Base-by-base conservation (phyloP, 2,329 filamentous ascomycete genomes). In the Cercospora zeina region DNA sequence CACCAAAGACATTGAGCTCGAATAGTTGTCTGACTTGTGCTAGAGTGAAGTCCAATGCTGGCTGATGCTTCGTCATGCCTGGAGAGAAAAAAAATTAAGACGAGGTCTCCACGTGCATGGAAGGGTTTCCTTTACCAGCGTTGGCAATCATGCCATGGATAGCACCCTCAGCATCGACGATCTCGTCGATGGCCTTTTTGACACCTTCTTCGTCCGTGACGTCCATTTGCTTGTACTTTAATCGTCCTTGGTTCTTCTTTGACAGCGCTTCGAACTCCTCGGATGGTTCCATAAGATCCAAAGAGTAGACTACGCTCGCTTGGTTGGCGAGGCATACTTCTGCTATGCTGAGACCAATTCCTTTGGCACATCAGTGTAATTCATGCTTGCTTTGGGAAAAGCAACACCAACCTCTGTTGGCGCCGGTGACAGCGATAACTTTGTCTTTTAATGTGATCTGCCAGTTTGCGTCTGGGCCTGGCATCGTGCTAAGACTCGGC, bases 381-480 rank as follows among this genome's bases (percentile, higher is more conserved):
- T 16, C 9, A 51, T 24, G 19, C 13, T 21, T 50, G 11, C 14
- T 50, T 16, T 24, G 19, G 36, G n/a, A 9, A 19, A 14, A 39
- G 24, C 5, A 45, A 16, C 11, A 37, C 47, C 9, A 11, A 62
- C 60, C 60, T 47, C 69, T 59, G 55, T 72, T 72, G 6, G 70
- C 69, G 16, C 76, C 75, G 4, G 76, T 78, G 58, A 76, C 72
- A 39, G 76, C 70, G 67, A 76, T 68, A 68, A 80, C 68, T 64
- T 81, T 81, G 67, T 76, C 73, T 57, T 72, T 74, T 16, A 81
- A 72, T 1, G 76, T 77, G 6, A 81, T 77, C 60, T 78, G 76
- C 78, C 78, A 81, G 71, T 75, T 76, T 62, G 77, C 76, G 59
- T 79, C 72, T n/a, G 76, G 69, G n/a, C 72, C 70, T 0, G 79